Evolutionary conservation across 1,139 yeast genomes (phyloP).

Genomic region (Citeromyces siamensis): DNA sequence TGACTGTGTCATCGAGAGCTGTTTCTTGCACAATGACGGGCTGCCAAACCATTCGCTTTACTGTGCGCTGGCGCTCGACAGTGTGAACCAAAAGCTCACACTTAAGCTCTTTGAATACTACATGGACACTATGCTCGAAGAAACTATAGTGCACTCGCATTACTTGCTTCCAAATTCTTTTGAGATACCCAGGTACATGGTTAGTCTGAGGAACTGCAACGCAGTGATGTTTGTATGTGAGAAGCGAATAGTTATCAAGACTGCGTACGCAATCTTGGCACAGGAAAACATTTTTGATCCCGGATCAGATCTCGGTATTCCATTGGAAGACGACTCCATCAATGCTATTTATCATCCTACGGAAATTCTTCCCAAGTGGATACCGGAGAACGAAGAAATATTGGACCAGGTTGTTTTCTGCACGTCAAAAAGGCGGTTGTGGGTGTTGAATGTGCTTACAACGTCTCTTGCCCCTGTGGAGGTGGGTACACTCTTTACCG

Average conservation of each 20-base stretch:
- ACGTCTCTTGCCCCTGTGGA: background rate
- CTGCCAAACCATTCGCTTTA: background rate
- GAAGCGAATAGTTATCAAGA: background rate
- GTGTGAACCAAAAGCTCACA: background rate
- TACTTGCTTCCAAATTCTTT: background rate
- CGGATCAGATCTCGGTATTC: background rate
- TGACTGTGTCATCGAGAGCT: background rate
- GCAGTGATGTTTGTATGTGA: background rate
- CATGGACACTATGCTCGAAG: background rate
- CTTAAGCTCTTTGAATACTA: background rate
- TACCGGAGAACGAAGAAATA: background rate
- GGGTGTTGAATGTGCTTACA: background rate
- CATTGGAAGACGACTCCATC: background rate
- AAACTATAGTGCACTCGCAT: background rate
- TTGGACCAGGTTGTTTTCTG: background rate
- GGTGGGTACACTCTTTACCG: background rate
- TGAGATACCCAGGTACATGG: background rate
- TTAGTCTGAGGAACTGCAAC: background rate
- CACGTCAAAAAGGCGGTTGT: background rate
- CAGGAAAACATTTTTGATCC: slow-evolving; percentile 1
- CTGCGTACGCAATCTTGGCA: background rate
- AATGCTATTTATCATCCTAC: background rate
- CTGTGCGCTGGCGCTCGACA: slow-evolving; percentile 1
- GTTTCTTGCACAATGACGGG: background rate
- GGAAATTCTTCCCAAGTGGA: background rate